Base-by-base conservation (phyloP, 805 yeast genomes). In the Pichia deserticola region DNA sequence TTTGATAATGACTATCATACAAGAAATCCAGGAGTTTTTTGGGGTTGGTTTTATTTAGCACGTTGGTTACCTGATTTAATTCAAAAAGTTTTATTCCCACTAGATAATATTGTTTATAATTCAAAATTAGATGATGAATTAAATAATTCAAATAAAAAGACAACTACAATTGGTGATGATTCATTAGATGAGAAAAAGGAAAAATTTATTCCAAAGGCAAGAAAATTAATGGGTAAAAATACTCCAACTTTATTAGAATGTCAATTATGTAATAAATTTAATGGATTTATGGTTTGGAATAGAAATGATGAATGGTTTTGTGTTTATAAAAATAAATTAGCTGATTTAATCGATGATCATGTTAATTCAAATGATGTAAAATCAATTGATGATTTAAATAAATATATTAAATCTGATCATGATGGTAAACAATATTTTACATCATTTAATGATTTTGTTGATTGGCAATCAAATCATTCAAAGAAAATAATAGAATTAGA, bases 191-290 rank as follows among this genome's bases (percentile, higher is more conserved):
- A 28, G n/a, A 39, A 39, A 10, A 27, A 30, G 7, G 33, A 33
- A 30, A 30, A 30, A 30, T 7, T 30, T 35, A 45, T 25, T 20
- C 36, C 41, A 36, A 45, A 40, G 5, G 49, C 49, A 27, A 33
- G 52, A 29, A 60, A 58, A 44, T 52, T 66, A 11, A 54, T 56
- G 4, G 66, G 67, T 3, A 64, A 60, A 41, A 52, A 51, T 5
- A 63, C 62, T 49, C 69, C 70, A 4, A 66, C 70, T 6, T 52
- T 53, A 15, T 51, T 56, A 36, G 69, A 66, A 47, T 65, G 70
- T 45, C 48, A 53, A 15, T 49, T 60, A n/a, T 66, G 70, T 50
- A 53, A 54, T 25, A 48, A 56, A 30, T 54, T 63, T 13, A 44
- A 57, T 33, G 70, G 70, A 3, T 10, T 42, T 1, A 53, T 56